These are phyloP conservation scores for Curvularia spicifera DNA, from an alignment of 2,329 filamentous ascomycete species.

Conservation along the genomic window DNA sequence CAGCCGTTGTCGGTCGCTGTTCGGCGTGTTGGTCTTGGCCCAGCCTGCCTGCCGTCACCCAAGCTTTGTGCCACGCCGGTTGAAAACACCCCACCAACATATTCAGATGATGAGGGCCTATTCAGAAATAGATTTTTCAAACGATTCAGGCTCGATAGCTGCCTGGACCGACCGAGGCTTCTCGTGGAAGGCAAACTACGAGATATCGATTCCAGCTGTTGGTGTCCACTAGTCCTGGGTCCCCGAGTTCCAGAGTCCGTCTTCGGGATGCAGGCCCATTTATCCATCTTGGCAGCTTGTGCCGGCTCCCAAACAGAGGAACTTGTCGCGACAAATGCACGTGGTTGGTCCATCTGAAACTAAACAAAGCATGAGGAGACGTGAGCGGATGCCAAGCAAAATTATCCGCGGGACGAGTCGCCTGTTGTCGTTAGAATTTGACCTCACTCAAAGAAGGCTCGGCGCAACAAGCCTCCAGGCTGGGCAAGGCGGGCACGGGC, in stretches of 20 bases:
- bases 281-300: conserved; percentile 27
- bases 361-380: conserved; percentile 3
- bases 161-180: not conserved
- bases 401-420: conserved; percentile 25
- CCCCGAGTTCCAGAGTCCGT: conserved; percentile 4
- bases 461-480: conserved; percentile 8
- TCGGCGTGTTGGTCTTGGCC: not conserved
- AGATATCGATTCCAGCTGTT: not conserved
- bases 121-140: not conserved
- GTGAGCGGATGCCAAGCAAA: conserved; percentile 14
- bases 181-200: not conserved
- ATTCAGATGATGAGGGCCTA: not conserved
- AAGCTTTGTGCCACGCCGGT: conserved; percentile 2
- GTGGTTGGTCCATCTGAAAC: conserved; percentile 5
- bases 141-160: not conserved
- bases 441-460: not conserved
- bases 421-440: conserved; percentile 5
- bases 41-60: not conserved
- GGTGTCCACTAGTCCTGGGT: conserved; percentile 1
- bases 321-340: conserved; percentile 7
- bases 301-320: conserved; percentile 13
- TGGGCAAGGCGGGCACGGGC: conserved; percentile 1
- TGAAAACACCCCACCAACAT: not conserved
- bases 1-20: not conserved
- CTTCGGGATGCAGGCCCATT: conserved; percentile 23